phyloP scores from a whole-genome alignment of 176 grass and related monocot genomes.

The Cenchrus fungigraminus region DNA sequence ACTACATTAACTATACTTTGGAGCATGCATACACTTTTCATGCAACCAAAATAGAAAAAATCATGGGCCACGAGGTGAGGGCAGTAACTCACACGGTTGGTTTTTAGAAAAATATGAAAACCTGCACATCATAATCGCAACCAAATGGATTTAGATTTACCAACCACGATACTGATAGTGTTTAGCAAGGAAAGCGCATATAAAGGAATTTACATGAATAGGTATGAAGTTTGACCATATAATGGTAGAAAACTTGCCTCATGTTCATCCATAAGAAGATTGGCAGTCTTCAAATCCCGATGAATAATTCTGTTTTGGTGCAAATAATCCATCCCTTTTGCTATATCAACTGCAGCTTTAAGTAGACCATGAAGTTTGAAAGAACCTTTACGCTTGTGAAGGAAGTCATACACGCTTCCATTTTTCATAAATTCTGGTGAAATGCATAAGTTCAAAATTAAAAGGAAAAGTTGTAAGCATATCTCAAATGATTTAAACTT shows the following conservation, averaged over 20 bases:
- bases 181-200: background rate
- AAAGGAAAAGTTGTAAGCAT: background rate
- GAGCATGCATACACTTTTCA: conserved; percentile 2
- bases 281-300: conserved; percentile 81
- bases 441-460: background rate
- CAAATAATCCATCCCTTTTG: conserved; percentile 84
- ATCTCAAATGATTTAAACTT: background rate
- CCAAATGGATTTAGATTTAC: background rate
- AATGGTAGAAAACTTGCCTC: conserved; percentile 53
- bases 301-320: conserved; percentile 88
- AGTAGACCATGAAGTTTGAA: conserved; percentile 74
- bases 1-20: background rate
- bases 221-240: background rate
- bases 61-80: too few relatives aligned
- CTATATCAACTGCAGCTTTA: conserved; percentile 68
- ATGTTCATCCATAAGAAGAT: conserved; percentile 89
- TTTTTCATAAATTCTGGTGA: conserved; percentile 71
- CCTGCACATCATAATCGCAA: background rate
- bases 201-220: background rate
- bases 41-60: background rate
- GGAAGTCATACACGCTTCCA: conserved; percentile 79
- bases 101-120: background rate
- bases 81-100: too few relatives aligned
- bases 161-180: background rate
- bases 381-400: conserved; percentile 72